Evolutionary conservation across 2,329 filamentous ascomycete genomes (phyloP).

Genomic region (Arthrobotrys pseudoclavata): DNA sequence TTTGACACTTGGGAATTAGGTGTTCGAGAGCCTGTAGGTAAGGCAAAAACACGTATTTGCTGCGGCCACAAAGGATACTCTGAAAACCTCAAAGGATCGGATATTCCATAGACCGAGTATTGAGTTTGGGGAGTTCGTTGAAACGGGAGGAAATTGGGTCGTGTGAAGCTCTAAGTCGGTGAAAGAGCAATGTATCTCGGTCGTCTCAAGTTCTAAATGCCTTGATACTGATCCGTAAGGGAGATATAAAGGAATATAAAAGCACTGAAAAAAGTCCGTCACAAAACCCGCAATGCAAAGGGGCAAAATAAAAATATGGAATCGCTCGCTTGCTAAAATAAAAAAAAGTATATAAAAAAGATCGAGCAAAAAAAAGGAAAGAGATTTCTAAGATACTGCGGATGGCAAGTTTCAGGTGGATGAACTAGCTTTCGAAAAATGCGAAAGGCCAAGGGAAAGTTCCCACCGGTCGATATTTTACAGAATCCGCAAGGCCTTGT

Average conservation of each 20-base stretch:
- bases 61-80: slow-evolving; percentile 53
- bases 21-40: slow-evolving; percentile 53
- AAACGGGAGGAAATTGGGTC: slow-evolving; percentile 19
- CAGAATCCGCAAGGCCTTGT: slow-evolving; percentile 56
- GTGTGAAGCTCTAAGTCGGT: slow-evolving; percentile 11
- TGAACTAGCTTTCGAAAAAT: slow-evolving; percentile 52
- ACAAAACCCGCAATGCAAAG: slow-evolving; percentile 63
- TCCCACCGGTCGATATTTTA: slow-evolving; percentile 53
- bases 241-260: slow-evolving; percentile 56
- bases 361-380: slow-evolving; percentile 57
- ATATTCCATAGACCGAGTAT: slow-evolving; percentile 55
- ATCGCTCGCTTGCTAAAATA: slow-evolving; percentile 58
- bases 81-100: slow-evolving; percentile 48
- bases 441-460: slow-evolving; percentile 38
- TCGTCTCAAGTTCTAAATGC: slow-evolving; percentile 46
- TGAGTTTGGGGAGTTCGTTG: slow-evolving; percentile 24
- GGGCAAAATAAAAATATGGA: slow-evolving; percentile 54
- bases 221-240: slow-evolving; percentile 45
- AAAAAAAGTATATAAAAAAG: no score
- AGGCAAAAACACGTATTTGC: slow-evolving; percentile 38
- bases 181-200: slow-evolving; percentile 39
- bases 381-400: slow-evolving; percentile 53
- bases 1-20: slow-evolving; percentile 40
- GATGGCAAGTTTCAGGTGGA: slow-evolving; percentile 46
- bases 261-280: slow-evolving; percentile 50